phyloP scores from a whole-genome alignment of 768 basidiomycete species.

The Cubamyces lactineus region DNA sequence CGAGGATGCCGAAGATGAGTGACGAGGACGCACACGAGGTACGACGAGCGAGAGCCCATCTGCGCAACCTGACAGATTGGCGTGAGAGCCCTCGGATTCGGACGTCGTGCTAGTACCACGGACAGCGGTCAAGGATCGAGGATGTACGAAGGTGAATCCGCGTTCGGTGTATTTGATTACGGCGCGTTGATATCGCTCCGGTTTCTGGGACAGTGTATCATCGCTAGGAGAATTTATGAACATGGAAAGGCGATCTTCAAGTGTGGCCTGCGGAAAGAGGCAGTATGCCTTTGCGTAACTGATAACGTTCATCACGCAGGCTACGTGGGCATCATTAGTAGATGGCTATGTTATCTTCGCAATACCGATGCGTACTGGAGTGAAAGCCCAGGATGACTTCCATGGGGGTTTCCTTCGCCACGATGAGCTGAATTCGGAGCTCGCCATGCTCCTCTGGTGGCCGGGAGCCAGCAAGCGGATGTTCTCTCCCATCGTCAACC shows the following conservation, averaged over 20 bases:
- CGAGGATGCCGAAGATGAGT: neutral
- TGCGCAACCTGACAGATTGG: too few species aligned
- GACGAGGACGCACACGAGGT: neutral
- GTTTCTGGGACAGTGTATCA: neutral
- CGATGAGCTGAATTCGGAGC: constrained; percentile 23
- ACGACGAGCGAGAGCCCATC: too few species aligned
- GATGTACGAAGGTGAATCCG: constrained; percentile 35
- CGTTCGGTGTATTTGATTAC: constrained; percentile 41
- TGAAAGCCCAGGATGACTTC: constrained; percentile 23
- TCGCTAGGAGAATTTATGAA: constrained; percentile 7
- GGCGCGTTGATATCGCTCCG: neutral
- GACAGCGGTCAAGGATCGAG: too few species aligned
- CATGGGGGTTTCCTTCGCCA: constrained; percentile 20
- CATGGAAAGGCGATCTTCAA: constrained; percentile 35
- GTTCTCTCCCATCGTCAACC: too few species aligned
- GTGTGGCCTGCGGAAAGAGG: constrained; percentile 46
- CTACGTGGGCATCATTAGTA: constrained; percentile 35
- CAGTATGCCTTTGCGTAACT: constrained; percentile 44
- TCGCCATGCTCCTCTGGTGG: neutral
- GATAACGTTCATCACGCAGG: constrained; percentile 50
- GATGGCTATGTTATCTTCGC: constrained; percentile 33
- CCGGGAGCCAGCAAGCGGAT: neutral
- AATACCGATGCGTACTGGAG: constrained; percentile 10
- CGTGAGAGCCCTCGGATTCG: neutral
- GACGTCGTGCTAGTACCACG: constrained; percentile 21